These are phyloP conservation scores for Basipetospora chlamydospora DNA, from an alignment of 2,329 filamentous ascomycete genomes.

Conservation along the genomic window DNA sequence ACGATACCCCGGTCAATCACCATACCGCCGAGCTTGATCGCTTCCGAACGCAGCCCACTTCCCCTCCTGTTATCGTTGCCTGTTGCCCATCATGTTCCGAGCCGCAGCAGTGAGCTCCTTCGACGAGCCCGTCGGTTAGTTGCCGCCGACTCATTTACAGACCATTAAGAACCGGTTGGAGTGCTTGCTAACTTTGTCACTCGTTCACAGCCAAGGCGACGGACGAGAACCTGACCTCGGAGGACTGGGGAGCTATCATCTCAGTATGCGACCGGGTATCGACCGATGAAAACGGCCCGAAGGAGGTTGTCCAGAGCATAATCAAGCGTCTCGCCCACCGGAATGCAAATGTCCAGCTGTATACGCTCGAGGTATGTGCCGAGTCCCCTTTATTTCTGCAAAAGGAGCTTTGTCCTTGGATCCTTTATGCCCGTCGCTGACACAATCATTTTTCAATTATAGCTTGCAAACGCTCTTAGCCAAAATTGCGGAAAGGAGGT, in stretches of 20 bases:
- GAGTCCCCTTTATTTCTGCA: too few species aligned
- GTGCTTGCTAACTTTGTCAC: neutral
- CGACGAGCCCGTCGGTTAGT: slow-evolving; percentile 45
- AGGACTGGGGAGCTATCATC: slow-evolving; percentile 55
- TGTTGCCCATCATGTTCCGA: slow-evolving; percentile 36
- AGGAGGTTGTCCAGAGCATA: slow-evolving; percentile 76
- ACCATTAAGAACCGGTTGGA: neutral
- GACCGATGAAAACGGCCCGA: slow-evolving; percentile 44
- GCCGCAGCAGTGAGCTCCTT: slow-evolving; percentile 42
- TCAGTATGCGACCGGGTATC: slow-evolving; percentile 48
- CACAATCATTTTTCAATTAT: neutral
- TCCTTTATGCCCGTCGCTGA: too few species aligned
- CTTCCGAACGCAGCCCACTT: neutral
- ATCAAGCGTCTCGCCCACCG: slow-evolving; percentile 86
- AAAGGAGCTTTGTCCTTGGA: too few species aligned
- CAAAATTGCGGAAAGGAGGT: slow-evolving; percentile 81
- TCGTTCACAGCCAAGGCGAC: slow-evolving; percentile 54
- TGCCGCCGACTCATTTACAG: slow-evolving; percentile 7
- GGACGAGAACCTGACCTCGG: slow-evolving; percentile 88
- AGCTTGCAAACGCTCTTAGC: slow-evolving; percentile 80
- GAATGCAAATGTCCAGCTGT: slow-evolving; percentile 91
- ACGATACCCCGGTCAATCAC: neutral
- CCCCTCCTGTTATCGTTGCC: neutral
- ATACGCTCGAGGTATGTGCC: slow-evolving; percentile 62
- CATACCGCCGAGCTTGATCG: too few species aligned